Conservation (phyloP, 108 stramenopile genomes). For the Fistulifera pelliculosa region DNA sequence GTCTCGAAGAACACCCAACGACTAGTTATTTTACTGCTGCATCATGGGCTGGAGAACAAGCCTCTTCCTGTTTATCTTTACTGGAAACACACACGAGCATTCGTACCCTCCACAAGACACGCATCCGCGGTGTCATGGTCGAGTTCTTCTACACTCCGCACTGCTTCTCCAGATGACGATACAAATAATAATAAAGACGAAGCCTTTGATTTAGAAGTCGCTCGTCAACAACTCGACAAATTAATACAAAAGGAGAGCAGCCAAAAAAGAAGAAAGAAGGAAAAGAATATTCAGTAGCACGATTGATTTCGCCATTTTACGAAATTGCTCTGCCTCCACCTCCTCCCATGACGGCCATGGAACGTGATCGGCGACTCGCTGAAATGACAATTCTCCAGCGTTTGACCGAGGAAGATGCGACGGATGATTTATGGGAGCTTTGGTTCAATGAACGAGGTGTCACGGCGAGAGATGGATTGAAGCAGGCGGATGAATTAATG, state of each 20-base stretch:
- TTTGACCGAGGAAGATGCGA: conserved; percentile 22
- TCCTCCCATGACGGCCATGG: conserved; percentile 44
- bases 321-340: conserved; percentile 15
- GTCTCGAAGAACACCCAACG: too few relatives aligned
- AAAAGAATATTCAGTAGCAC: background rate
- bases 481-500: conserved; percentile 20
- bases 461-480: conserved; percentile 10
- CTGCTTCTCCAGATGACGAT: background rate
- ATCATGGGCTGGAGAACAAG: too few relatives aligned
- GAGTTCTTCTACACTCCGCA: too few relatives aligned
- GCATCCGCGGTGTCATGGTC: too few relatives aligned
- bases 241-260: background rate
- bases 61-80: too few relatives aligned
- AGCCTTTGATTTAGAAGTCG: conserved; percentile 24
- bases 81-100: too few relatives aligned
- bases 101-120: too few relatives aligned
- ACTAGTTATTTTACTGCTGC: too few relatives aligned
- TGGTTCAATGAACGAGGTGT: conserved; percentile 52
- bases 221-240: conserved; percentile 21
- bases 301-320: background rate
- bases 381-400: conserved; percentile 29
- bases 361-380: conserved; percentile 19
- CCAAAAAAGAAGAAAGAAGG: conserved; percentile 2
- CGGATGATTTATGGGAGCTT: conserved; percentile 30
- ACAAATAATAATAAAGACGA: background rate